These are phyloP conservation scores for Calocybe cyanea DNA, from an alignment of 768 basidiomycete genomes.

Conservation along the genomic window DNA sequence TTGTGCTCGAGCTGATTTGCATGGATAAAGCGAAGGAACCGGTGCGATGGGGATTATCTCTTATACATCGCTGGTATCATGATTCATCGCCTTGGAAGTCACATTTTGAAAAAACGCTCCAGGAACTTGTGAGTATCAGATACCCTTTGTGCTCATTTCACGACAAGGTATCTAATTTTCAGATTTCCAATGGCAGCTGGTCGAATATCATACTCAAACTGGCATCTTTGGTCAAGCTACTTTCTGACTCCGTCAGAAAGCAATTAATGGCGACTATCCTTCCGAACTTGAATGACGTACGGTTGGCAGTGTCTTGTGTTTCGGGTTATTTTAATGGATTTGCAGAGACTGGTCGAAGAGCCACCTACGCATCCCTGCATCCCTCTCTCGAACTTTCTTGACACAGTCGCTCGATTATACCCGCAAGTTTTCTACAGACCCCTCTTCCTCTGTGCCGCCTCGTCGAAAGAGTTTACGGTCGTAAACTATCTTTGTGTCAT, in stretches of 20 bases:
- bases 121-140: constrained; percentile 31
- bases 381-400: constrained; percentile 47
- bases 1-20: constrained; percentile 38
- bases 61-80: constrained; percentile 37
- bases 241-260: constrained; percentile 47
- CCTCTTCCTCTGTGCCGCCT: constrained; percentile 64
- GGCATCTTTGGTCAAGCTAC: constrained; percentile 35
- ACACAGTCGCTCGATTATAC: constrained; percentile 43
- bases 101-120: constrained; percentile 35
- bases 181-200: constrained; percentile 45
- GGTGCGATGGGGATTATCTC: constrained; percentile 26
- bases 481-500: constrained; percentile 57
- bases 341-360: constrained; percentile 50
- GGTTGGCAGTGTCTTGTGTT: constrained; percentile 14
- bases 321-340: constrained; percentile 31
- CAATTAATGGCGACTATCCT: constrained; percentile 35
- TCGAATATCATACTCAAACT: constrained; percentile 34
- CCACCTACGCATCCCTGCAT: constrained; percentile 47
- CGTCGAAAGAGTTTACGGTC: constrained; percentile 56
- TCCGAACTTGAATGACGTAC: constrained; percentile 49
- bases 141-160: not conserved
- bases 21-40: constrained; percentile 24
- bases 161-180: not conserved
- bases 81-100: constrained; percentile 36
- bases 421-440: constrained; percentile 72